Evolutionary conservation across 495 filamentous ascomycete genomes (phyloP), one percentile per base, ranked within the genome.

Genomic region (Hypoxylon crocopeplum): DNA sequence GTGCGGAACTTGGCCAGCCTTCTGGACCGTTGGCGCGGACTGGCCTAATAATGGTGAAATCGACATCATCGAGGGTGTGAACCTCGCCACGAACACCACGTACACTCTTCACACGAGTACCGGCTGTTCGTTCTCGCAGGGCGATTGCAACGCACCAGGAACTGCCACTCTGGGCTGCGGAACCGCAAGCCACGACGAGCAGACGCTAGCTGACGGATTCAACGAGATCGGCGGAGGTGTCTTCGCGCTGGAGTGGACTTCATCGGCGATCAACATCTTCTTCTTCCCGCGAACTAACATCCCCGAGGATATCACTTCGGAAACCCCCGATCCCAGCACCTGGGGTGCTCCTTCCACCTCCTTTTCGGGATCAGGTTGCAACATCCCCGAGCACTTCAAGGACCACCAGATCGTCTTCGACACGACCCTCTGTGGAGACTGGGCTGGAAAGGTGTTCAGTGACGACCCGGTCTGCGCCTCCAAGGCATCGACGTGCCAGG

Each of bases 41-140:
- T 97, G 93, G 93, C 93, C 92, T 0, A 69, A 73, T 8, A 78
- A 82, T 29, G 93, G 93, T 16, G 93, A 97, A 72, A 92, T 96
- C 58, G 92, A 97, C 77, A 92, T 97, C 62, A 87, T 97, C 69
- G 92, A 97, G 69, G 90, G 90, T 33, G 88, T 95, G 55, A 91
- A 94, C 72, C 64, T 76, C 27, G 79, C 86, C 42, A 72, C 77
- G 0, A 74, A 80, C 47, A 88, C 93, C 60, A 68, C 79, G 32
- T 85, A 95, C 60, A 86, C 90, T 2, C 78, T 97, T 27, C 93
- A 97, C 70, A 94, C 91, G 0, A 69, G 69, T 7, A 72, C 79
- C 10, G 80, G 81, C n/a, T 95, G 91, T 71, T 69, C 72, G 7
- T 80, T 79, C 38, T 71, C 78, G 1, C 73, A 85, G 59, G 69